These are phyloP conservation scores for Pleurotus cornucopiae DNA, from an alignment of 768 basidiomycete genomes.

Conservation along the genomic window DNA sequence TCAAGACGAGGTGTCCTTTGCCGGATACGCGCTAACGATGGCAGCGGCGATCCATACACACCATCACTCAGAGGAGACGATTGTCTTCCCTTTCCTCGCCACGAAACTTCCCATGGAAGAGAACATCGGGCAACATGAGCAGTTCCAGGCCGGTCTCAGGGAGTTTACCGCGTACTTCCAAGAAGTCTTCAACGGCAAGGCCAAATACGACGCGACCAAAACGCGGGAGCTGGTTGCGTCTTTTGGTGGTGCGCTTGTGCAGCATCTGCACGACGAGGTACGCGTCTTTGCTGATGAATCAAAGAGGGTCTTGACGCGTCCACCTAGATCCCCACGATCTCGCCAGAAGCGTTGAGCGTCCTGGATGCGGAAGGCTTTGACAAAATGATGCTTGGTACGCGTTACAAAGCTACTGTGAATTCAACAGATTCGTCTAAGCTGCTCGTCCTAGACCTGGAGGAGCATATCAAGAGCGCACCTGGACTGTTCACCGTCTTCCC, in stretches of 20 bases:
- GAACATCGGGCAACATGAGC: constrained; percentile 23
- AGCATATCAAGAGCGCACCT: constrained; percentile 16
- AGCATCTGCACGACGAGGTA: constrained; percentile 25
- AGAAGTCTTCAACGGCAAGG: constrained; percentile 8
- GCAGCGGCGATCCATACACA: constrained; percentile 16
- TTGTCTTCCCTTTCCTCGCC: constrained; percentile 21
- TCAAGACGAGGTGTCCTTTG: constrained; percentile 17
- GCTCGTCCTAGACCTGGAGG: constrained; percentile 12
- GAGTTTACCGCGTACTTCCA: constrained; percentile 18
- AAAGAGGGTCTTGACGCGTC: neutral
- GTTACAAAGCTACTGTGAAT: neutral
- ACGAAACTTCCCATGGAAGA: constrained; percentile 19
- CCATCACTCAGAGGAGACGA: constrained; percentile 21
- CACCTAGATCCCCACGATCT: neutral
- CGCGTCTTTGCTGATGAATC: too few species aligned
- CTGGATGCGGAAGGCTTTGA: neutral
- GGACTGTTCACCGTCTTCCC: constrained; percentile 15
- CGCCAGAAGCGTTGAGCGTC: neutral
- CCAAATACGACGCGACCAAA: constrained; percentile 16
- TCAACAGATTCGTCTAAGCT: neutral
- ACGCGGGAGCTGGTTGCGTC: constrained; percentile 13
- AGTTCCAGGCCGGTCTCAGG: constrained; percentile 15
- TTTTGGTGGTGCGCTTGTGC: constrained; percentile 18
- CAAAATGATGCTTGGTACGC: neutral
- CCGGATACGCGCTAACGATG: constrained; percentile 17